Evolutionary conservation across 1,284 basidiomycete genomes (phyloP).

Genomic region (Puccinia coronata): DNA sequence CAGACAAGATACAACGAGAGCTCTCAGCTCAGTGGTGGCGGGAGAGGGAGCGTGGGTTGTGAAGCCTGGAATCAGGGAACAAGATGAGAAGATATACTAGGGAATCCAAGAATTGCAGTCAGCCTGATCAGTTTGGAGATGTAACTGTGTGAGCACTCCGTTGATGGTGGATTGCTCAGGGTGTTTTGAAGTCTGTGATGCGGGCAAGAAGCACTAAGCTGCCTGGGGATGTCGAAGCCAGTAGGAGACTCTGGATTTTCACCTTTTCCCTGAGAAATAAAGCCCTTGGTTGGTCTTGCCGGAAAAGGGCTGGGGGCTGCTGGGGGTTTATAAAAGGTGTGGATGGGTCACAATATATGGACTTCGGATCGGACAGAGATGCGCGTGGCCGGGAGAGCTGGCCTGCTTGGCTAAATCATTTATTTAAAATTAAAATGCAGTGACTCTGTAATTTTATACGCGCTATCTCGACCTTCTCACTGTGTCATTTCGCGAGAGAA

Average conservation of each 20-base stretch:
- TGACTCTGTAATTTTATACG: background rate
- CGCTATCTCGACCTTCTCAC: background rate
- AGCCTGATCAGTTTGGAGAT: background rate
- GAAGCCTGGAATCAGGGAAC: background rate
- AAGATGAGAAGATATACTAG: background rate
- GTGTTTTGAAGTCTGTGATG: background rate
- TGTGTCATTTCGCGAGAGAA: conserved; percentile 9
- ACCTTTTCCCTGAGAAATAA: background rate
- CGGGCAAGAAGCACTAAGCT: background rate
- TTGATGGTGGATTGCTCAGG: too few relatives aligned
- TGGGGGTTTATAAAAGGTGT: background rate
- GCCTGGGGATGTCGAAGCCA: background rate
- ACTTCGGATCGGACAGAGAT: background rate
- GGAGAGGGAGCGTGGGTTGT: background rate
- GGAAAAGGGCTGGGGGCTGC: background rate
- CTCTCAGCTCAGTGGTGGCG: background rate
- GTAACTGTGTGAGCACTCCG: too few relatives aligned
- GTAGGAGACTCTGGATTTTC: background rate
- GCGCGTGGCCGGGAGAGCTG: background rate
- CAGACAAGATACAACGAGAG: conserved; percentile 1
- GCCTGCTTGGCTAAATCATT: background rate
- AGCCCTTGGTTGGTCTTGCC: background rate
- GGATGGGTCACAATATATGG: background rate
- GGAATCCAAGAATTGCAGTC: too few relatives aligned
- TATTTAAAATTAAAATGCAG: too few relatives aligned